Evolutionary conservation across 1,139 yeast species (phyloP), one percentile per base, ranked within the genome.

Genomic region (Blastobotrys capitulatus): DNA sequence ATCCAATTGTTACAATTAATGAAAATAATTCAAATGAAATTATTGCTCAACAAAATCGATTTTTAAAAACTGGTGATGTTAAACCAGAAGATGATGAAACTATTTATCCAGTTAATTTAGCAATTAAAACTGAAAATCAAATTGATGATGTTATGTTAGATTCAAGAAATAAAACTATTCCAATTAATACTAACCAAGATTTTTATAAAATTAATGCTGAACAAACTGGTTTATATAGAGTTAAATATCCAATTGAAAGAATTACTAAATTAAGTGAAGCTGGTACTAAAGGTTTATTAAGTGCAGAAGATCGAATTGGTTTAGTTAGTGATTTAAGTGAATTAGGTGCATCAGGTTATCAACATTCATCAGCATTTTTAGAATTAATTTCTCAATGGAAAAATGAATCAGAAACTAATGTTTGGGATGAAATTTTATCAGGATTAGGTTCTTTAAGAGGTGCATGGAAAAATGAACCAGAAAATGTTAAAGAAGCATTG

Each of bases 281-380:
- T 47, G 89, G 88, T 52, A 72, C 72, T 37, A 73, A 74, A 18
- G 86, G 87, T 29, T 72, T 78, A 57, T 75, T 87, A 57, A 76
- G 90, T 7, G 87, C 83, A 46, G 90, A 85, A 65, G 96, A 87
- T 66, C 82, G 94, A 67, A 84, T 86, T 51, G 95, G 95, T 49
- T 78, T 87, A 57, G 86, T 87, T 44, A 88, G 94, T 25, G 96
- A 87, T 70, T 86, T 87, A 25, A 82, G 78, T 48, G 78, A 90
- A 9, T 76, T 86, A 58, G 78, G 92, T 2, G 70, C 82, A 15
- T 79, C 89, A 41, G 95, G 95, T 16, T 82, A 79, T 64, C 79
- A 83, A 53, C 73, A 82, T 50, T 82, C 94, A 27, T 73, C 82
- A 12, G 80, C 76, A 60, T 76, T 86, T 60, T 76, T 86, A 56